Conservation (phyloP, 805 yeast species). For the Saccharomycopsis amapae region DNA sequence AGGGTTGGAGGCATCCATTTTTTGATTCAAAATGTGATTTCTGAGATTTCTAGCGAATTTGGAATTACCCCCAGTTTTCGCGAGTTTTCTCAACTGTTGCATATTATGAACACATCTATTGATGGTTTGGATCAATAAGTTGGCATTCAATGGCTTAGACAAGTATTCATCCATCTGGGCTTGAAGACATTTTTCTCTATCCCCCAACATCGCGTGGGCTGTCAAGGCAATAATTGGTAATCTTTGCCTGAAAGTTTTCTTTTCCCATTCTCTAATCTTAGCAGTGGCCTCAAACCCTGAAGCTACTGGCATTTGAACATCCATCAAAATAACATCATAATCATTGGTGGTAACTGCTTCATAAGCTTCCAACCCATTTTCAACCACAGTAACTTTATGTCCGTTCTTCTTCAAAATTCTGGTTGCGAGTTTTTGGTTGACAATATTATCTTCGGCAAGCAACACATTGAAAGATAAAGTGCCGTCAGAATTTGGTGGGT, state of each 20-base stretch:
- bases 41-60: conserved; percentile 14
- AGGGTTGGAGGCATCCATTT: background rate
- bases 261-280: conserved; percentile 82
- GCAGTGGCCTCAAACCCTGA: conserved; percentile 92
- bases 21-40: conserved; percentile 14
- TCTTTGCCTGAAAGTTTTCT: conserved; percentile 66
- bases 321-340: conserved; percentile 84
- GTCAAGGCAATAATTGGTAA: conserved; percentile 87
- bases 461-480: conserved; percentile 66
- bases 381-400: conserved; percentile 77
- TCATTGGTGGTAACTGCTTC: conserved; percentile 61
- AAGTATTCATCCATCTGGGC: conserved; percentile 92
- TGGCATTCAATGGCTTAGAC: conserved; percentile 82
- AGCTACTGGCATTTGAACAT: conserved; percentile 94
- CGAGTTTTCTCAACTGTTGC: conserved; percentile 18
- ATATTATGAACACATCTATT: conserved; percentile 69
- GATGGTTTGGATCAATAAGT: conserved; percentile 74
- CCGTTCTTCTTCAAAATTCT: conserved; percentile 80
- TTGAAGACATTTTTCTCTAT: conserved; percentile 75
- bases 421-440: conserved; percentile 82
- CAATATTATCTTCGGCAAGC: conserved; percentile 81
- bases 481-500: conserved; percentile 74
- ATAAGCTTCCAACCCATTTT: conserved; percentile 76
- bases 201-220: conserved; percentile 93
- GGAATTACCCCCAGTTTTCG: conserved; percentile 11